Evolutionary conservation across 2,329 filamentous ascomycete species (phyloP).

Genomic region (Penicillium vulpinum): DNA sequence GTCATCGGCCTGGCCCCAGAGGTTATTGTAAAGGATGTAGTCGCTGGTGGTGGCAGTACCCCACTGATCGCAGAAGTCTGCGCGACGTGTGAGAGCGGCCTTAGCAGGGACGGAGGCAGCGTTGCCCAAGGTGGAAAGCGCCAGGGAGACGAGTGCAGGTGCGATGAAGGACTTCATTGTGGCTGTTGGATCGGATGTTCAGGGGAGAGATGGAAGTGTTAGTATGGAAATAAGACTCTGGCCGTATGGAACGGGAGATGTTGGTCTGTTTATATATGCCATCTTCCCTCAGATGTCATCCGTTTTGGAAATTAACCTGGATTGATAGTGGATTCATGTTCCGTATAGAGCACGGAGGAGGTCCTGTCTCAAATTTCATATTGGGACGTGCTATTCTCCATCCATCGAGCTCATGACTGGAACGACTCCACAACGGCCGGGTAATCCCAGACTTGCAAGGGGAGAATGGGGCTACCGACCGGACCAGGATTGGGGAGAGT

Average conservation of each 20-base stretch:
- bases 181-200: neutral
- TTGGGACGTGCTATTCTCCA: neutral
- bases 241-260: neutral
- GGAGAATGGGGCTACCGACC: neutral
- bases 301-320: neutral
- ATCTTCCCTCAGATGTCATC: constrained; percentile 4
- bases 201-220: neutral
- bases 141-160: constrained; percentile 21
- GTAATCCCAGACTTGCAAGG: neutral
- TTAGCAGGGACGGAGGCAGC: constrained; percentile 25
- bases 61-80: constrained; percentile 45
- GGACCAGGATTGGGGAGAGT: neutral
- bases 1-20: constrained; percentile 49
- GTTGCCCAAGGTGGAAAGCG: constrained; percentile 23
- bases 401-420: neutral
- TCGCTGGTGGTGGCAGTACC: constrained; percentile 39
- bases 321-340: constrained; percentile 6
- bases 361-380: constrained; percentile 19
- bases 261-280: constrained; percentile 2
- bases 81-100: constrained; percentile 24
- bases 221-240: neutral
- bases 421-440: constrained; percentile 14
- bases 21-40: constrained; percentile 56
- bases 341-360: constrained; percentile 19
- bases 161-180: constrained; percentile 32